Evolutionary conservation across 805 yeast genomes (phyloP).

Genomic region (Kockiozyma suomiensis): DNA sequence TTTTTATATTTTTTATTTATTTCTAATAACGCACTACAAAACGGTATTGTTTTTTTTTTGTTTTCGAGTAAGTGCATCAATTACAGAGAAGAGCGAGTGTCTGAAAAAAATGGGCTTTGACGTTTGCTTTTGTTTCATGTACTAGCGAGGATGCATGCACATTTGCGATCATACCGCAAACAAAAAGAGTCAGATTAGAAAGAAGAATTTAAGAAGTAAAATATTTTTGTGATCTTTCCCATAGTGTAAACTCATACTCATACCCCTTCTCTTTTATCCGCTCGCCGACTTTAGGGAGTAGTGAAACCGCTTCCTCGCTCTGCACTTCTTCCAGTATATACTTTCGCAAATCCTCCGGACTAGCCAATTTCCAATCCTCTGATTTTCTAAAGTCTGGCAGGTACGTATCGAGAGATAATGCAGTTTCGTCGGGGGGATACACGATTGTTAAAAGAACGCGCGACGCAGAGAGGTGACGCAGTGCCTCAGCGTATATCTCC

Average conservation of each 20-base stretch:
- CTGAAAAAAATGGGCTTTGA: background rate
- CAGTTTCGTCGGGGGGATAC: conserved; percentile 11
- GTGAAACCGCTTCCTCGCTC: conserved; percentile 29
- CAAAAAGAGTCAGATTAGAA: too few species aligned
- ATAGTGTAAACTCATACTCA: conserved; percentile 62
- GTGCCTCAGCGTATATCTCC: conserved; percentile 68
- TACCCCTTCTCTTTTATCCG: conserved; percentile 50
- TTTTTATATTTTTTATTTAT: conserved; percentile 18
- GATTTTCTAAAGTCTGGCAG: conserved; percentile 45
- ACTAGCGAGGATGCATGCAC: too few species aligned
- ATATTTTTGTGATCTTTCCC: conserved; percentile 43
- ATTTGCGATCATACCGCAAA: too few species aligned
- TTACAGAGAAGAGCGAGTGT: background rate
- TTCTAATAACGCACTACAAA: background rate
- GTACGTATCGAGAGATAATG: conserved; percentile 70
- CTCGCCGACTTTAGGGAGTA: conserved; percentile 15
- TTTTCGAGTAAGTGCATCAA: background rate
- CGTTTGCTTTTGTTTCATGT: too few species aligned
- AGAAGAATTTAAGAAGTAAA: too few species aligned
- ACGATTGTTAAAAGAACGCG: conserved; percentile 34
- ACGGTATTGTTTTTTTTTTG: background rate
- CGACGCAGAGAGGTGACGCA: conserved; percentile 59
- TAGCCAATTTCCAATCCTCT: conserved; percentile 23
- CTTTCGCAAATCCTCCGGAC: conserved; percentile 13
- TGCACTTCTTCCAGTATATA: conserved; percentile 31